These are phyloP conservation scores for Asterionellopsis glacialis DNA, from an alignment of 108 stramenopile species.

Conservation along the genomic window DNA sequence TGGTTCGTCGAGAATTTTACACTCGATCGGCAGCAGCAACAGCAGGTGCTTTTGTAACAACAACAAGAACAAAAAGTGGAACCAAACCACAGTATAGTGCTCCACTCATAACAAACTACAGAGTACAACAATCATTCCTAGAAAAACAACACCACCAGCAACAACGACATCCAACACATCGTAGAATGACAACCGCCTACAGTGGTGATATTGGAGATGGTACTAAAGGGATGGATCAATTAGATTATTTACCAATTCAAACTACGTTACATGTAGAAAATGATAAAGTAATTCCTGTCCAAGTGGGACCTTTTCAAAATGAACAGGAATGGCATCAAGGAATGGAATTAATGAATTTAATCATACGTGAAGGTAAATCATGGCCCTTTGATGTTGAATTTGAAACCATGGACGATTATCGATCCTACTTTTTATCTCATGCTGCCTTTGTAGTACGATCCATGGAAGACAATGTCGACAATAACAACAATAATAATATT, in stretches of 20 bases:
- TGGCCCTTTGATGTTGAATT: conserved; percentile 57
- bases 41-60: too few relatives aligned
- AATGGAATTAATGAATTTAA: conserved; percentile 48
- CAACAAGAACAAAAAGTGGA: too few relatives aligned
- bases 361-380: conserved; percentile 46
- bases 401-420: conserved; percentile 29
- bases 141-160: too few relatives aligned
- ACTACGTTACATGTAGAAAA: conserved; percentile 25
- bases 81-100: too few relatives aligned
- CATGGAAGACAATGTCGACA: conserved; percentile 32
- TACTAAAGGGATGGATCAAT: conserved; percentile 22
- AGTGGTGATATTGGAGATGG: conserved; percentile 39
- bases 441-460: conserved; percentile 49
- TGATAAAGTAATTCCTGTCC: conserved; percentile 8
- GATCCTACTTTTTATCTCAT: conserved; percentile 50
- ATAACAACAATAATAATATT: conserved; percentile 21
- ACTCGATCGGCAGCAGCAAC: too few relatives aligned
- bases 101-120: too few relatives aligned
- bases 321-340: conserved; percentile 43
- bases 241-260: conserved; percentile 28
- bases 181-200: conserved; percentile 46
- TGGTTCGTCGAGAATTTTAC: too few relatives aligned
- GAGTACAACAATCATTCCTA: too few relatives aligned
- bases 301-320: conserved; percentile 23
- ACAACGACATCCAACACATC: too few relatives aligned